A percentile compares a stretch with the other conserved stretches of the same genome.
Evolutionary conservation across 1,139 yeast genomes (phyloP).

Genomic region (Saccharomyces hybrid): DNA sequence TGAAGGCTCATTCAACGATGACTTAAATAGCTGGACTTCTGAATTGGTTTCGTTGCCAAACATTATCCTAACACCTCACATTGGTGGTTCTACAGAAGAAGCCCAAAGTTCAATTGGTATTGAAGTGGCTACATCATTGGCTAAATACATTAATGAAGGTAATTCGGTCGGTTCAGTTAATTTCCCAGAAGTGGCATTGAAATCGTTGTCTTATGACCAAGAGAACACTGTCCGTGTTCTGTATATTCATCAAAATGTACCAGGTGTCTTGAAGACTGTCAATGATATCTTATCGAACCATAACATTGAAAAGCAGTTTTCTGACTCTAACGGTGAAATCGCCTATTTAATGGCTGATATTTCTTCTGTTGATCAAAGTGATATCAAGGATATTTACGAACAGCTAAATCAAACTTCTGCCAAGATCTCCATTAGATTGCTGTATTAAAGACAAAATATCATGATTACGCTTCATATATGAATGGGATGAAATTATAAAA

Average conservation of each 20-base stretch:
- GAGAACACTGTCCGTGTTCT: constrained; percentile 85
- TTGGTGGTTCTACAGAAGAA: constrained; percentile 99
- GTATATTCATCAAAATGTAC: constrained; percentile 95
- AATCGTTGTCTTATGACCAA: constrained; percentile 85
- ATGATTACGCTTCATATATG: too few relatives aligned
- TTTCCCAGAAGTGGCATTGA: constrained; percentile 95
- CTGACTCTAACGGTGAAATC: constrained; percentile 91
- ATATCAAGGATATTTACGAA: constrained; percentile 77
- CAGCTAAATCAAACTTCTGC: constrained; percentile 86
- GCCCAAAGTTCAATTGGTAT: constrained; percentile 97
- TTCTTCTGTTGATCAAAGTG: constrained; percentile 72
- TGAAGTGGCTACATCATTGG: constrained; percentile 81
- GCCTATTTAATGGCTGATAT: constrained; percentile 99
- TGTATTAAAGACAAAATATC: constrained; percentile 42
- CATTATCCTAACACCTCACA: constrained; percentile 91
- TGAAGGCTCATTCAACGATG: constrained; percentile 62
- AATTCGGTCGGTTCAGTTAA: constrained; percentile 93
- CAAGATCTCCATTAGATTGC: constrained; percentile 83
- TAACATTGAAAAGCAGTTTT: constrained; percentile 95
- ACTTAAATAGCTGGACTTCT: constrained; percentile 74
- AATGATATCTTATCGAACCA: constrained; percentile 91
- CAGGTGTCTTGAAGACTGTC: constrained; percentile 97
- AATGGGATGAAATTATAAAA: background rate
- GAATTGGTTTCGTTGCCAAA: constrained; percentile 80
- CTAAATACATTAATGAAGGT: constrained; percentile 95